A percentile compares a stretch with the other conserved stretches of the same genome.
Evolutionary conservation across 2,329 filamentous ascomycete genomes (phyloP).

Genomic region (Fusarium incarnatum): DNA sequence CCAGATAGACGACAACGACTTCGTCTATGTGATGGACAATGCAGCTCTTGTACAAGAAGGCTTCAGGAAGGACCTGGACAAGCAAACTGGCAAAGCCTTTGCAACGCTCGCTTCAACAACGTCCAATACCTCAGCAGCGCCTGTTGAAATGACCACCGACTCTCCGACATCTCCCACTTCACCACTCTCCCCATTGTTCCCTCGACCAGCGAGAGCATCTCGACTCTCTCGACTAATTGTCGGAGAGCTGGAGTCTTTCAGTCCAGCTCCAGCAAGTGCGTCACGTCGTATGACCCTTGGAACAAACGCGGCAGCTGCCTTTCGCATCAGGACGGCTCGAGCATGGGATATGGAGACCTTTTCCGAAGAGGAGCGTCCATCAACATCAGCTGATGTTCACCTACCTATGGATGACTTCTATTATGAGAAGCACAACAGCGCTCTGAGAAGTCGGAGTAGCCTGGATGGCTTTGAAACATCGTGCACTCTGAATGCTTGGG

Average conservation of each 20-base stretch:
- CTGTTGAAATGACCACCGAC: conserved; percentile 28
- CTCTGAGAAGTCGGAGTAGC: conserved; percentile 17
- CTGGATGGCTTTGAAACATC: conserved; percentile 14
- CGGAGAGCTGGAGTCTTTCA: conserved; percentile 32
- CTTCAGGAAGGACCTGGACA: conserved; percentile 66
- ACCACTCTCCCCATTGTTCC: conserved; percentile 19
- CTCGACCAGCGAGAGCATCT: conserved; percentile 17
- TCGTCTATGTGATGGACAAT: conserved; percentile 81
- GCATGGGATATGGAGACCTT: conserved; percentile 35
- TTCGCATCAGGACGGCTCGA: conserved; percentile 38
- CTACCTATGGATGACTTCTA: conserved; percentile 3
- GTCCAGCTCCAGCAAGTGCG: conserved; percentile 14
- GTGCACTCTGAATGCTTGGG: not conserved
- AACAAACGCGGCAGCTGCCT: conserved; percentile 30
- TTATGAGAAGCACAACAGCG: conserved; percentile 30
- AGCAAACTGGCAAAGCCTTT: conserved; percentile 59
- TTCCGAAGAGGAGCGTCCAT: conserved; percentile 2
- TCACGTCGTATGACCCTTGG: conserved; percentile 41
- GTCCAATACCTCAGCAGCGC: not conserved
- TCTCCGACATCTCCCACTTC: conserved; percentile 23
- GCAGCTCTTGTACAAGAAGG: conserved; percentile 78
- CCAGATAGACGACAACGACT: conserved; percentile 79
- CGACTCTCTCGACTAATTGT: conserved; percentile 37
- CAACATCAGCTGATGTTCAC: not conserved
- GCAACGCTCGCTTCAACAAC: conserved; percentile 52